Percentiles rank a stretch among this genome's conserved stretches.
Conservation (phyloP, 1,284 basidiomycete species). For the Vanrija humicola region DNA sequence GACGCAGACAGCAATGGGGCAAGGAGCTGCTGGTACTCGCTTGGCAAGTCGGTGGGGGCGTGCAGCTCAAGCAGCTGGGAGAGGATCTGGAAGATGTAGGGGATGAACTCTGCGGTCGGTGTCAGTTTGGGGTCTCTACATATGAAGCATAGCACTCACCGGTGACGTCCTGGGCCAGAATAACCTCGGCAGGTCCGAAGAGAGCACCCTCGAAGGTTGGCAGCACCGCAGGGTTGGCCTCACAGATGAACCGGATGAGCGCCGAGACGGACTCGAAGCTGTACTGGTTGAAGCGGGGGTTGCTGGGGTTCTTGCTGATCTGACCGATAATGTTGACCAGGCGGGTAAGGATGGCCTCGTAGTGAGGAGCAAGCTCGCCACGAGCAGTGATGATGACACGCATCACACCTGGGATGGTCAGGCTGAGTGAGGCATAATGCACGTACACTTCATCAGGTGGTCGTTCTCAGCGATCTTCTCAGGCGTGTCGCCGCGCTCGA, state of each 20-base stretch:
- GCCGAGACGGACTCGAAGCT: conserved; percentile 94
- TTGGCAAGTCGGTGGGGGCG: conserved; percentile 58
- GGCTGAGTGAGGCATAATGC: too few species aligned
- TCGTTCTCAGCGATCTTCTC: conserved; percentile 98
- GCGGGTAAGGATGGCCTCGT: conserved; percentile 65
- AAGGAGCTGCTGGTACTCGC: conserved; percentile 73
- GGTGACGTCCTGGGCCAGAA: conserved; percentile 86
- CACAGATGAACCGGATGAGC: conserved; percentile 79
- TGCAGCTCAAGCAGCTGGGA: conserved; percentile 93
- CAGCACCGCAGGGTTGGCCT: conserved; percentile 64
- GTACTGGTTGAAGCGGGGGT: conserved; percentile 96
- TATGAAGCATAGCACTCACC: conserved; percentile 55
- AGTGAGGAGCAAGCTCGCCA: conserved; percentile 66
- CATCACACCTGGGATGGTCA: conserved; percentile 67
- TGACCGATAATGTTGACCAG: conserved; percentile 77
- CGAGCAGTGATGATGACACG: conserved; percentile 86
- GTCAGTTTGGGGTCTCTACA: neutral
- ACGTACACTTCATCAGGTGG: conserved; percentile 91
- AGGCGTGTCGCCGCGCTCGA: conserved; percentile 75
- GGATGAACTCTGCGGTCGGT: conserved; percentile 73
- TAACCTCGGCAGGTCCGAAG: conserved; percentile 83
- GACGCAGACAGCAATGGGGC: conserved; percentile 79
- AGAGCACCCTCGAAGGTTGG: conserved; percentile 72
- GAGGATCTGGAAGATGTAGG: conserved; percentile 95
- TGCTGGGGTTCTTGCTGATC: conserved; percentile 93